Conservation (phyloP, 345 rosid genomes). For the Psidium friedrichsthalianum region DNA sequence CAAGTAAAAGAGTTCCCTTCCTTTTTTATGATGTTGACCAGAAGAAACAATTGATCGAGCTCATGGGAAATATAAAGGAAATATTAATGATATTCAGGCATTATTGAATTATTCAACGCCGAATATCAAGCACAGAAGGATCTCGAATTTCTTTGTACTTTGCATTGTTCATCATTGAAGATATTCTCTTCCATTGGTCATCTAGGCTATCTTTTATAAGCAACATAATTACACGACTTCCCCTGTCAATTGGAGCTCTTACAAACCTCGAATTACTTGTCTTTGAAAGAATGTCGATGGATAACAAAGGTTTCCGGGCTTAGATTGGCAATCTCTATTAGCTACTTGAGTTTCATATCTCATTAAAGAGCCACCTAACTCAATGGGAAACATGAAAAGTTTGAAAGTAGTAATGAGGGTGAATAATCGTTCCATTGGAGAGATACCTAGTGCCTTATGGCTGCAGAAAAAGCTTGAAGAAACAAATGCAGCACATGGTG, state of each 20-base stretch:
- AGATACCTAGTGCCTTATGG: neutral
- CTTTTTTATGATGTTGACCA: neutral
- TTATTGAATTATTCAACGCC: neutral
- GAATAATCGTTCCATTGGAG: neutral
- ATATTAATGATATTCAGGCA: neutral
- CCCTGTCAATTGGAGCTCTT: no score
- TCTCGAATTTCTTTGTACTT: neutral
- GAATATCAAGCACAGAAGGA: neutral
- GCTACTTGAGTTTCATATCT: neutral
- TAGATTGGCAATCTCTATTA: neutral
- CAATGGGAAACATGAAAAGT: neutral
- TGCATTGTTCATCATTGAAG: neutral
- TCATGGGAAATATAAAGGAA: neutral
- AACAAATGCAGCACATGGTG: neutral
- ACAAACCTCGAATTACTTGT: no score
- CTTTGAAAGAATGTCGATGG: no score
- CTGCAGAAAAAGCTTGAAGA: neutral
- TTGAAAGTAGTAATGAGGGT: neutral
- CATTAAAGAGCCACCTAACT: neutral
- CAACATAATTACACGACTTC: neutral
- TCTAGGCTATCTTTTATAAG: neutral
- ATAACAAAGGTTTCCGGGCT: neutral
- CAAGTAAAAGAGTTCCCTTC: neutral
- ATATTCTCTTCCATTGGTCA: neutral
- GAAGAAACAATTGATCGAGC: neutral